These are phyloP conservation scores for Skeletonema costatum DNA, from an alignment of 108 stramenopile species.

Conservation along the genomic window DNA sequence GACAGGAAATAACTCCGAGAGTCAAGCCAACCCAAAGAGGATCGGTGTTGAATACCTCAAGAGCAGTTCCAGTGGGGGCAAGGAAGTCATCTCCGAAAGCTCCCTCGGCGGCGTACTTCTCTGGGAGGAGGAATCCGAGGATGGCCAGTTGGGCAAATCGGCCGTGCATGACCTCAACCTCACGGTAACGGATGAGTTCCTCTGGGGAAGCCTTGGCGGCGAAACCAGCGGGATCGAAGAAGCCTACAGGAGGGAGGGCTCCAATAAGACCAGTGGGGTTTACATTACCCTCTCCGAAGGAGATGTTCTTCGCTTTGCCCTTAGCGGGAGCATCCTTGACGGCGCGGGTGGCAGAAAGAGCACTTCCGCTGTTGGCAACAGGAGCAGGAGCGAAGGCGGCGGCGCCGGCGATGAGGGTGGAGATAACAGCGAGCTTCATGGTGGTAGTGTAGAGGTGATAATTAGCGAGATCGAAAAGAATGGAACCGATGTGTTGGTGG, in stretches of 20 bases:
- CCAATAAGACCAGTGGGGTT: slow-evolving; percentile 59
- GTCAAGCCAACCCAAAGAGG: slow-evolving; percentile 54
- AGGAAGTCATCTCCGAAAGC: slow-evolving; percentile 58
- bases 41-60: slow-evolving; percentile 45
- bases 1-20: slow-evolving; percentile 51
- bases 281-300: neutral
- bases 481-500: neutral
- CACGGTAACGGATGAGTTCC: slow-evolving; percentile 46
- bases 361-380: slow-evolving; percentile 55
- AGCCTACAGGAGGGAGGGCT: slow-evolving; percentile 47
- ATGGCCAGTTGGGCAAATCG: slow-evolving; percentile 53
- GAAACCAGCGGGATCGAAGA: slow-evolving; percentile 58
- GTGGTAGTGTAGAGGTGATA: slow-evolving; percentile 5
- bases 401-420: slow-evolving; percentile 66
- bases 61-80: slow-evolving; percentile 48
- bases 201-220: slow-evolving; percentile 43
- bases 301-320: neutral
- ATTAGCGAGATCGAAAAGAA: neutral
- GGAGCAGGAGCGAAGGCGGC: slow-evolving; percentile 77
- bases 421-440: slow-evolving; percentile 75
- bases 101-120: slow-evolving; percentile 52
- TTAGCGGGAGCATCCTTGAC: slow-evolving; percentile 1
- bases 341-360: slow-evolving; percentile 54
- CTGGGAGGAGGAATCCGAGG: slow-evolving; percentile 46
- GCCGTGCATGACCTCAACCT: slow-evolving; percentile 65